phyloP scores from a whole-genome alignment of 345 rosid species.

The Eucalyptus curtisii region DNA sequence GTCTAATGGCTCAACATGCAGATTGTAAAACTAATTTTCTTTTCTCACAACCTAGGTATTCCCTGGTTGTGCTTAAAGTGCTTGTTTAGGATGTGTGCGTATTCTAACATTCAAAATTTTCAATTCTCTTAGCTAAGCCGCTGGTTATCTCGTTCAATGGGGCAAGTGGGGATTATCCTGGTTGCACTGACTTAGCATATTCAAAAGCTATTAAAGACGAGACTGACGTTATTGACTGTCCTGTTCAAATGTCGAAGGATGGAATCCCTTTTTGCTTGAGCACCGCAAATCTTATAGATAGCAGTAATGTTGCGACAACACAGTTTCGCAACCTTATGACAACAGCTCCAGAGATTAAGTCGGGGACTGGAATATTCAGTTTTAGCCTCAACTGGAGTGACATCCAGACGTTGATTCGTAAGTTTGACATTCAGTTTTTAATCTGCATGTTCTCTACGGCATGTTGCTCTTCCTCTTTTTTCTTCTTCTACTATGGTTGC shows the following conservation, averaged over 20 bases:
- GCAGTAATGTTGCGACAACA: constrained; percentile 29
- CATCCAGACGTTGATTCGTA: constrained; percentile 51
- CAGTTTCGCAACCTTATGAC: constrained; percentile 15
- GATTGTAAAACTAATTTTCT: not conserved
- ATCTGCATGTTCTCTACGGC: not conserved
- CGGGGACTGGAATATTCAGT: constrained; percentile 33
- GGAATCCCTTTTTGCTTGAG: constrained; percentile 55
- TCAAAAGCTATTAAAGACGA: constrained; percentile 57
- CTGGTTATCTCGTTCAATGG: constrained; percentile 64
- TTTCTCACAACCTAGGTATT: not conserved
- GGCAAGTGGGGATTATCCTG: constrained; percentile 92
- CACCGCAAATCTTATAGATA: constrained; percentile 45
- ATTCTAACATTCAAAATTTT: not conserved
- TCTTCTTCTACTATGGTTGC: not conserved
- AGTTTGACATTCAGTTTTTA: constrained; percentile 15
- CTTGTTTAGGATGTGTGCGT: not conserved
- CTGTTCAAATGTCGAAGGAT: constrained; percentile 79
- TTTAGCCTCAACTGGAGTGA: constrained; percentile 62
- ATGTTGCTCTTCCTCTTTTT: not conserved
- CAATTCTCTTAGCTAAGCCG: constrained; percentile 19
- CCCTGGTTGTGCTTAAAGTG: not conserved
- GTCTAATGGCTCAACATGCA: not conserved
- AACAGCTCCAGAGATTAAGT: constrained; percentile 26
- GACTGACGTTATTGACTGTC: constrained; percentile 67
- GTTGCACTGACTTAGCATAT: constrained; percentile 80